Percentiles rank a stretch among this genome's conserved stretches.
phyloP scores from a whole-genome alignment of 108 stramenopile species.

The Skeletonema costatum region DNA sequence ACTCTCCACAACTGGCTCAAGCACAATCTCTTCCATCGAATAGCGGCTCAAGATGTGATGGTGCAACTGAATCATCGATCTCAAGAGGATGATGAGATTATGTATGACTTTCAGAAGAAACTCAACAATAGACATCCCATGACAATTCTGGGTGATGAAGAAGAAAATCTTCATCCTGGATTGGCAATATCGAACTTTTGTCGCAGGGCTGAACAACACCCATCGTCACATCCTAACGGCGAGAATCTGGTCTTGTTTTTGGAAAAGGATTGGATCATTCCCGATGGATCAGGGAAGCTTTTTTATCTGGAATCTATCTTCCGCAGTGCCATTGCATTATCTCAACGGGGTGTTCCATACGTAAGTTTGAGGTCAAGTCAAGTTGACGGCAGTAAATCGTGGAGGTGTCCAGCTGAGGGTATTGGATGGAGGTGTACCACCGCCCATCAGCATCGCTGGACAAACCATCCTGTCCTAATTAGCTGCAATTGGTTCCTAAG shows the following conservation, averaged over 20 bases:
- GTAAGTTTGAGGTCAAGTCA: not conserved
- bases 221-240: not conserved
- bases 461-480: not conserved
- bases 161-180: constrained; percentile 5
- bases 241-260: constrained; percentile 5
- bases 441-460: constrained; percentile 1
- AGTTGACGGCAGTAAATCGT: not conserved
- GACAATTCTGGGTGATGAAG: not conserved
- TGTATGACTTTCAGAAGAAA: not conserved
- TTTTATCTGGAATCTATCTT: not conserved
- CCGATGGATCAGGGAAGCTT: not conserved
- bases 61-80: constrained; percentile 4
- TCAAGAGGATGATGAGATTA: not conserved
- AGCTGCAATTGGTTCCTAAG: constrained; percentile 3
- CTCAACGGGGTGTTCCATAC: not conserved
- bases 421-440: constrained; percentile 1
- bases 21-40: not conserved
- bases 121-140: not conserved
- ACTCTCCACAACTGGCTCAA: not conserved
- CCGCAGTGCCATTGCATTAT: not conserved
- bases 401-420: constrained; percentile 3
- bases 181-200: constrained; percentile 7
- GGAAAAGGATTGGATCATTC: constrained; percentile 8
- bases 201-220: not conserved
- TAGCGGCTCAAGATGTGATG: not conserved